phyloP scores from a whole-genome alignment of 78 protist genomes.

The Speleostelium caveatum region DNA sequence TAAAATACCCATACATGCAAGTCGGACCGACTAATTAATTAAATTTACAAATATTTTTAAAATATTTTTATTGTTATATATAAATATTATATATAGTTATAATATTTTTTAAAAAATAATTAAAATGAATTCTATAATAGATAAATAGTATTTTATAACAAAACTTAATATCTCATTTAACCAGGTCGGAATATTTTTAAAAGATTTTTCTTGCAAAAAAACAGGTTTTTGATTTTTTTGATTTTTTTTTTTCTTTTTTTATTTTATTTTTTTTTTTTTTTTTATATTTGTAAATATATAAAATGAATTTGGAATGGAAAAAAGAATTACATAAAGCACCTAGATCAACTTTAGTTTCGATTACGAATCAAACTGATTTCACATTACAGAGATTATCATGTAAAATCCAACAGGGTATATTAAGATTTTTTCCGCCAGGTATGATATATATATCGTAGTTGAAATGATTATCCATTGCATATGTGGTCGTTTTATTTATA shows the following conservation, averaged over 20 bases:
- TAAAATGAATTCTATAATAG: neutral
- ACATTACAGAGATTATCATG: constrained; percentile 67
- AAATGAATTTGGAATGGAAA: constrained; percentile 30
- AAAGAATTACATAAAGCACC: constrained; percentile 56
- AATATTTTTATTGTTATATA: no score
- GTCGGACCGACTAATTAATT: no score
- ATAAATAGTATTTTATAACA: neutral
- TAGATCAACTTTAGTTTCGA: constrained; percentile 33
- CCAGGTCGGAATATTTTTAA: neutral
- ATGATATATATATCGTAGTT: neutral
- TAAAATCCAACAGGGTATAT: constrained; percentile 68
- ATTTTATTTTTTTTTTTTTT: neutral
- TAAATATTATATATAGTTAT: no score
- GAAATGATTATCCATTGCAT: neutral
- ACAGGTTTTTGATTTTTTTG: neutral
- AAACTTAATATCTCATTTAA: neutral
- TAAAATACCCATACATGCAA: no score
- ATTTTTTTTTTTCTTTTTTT: no score
- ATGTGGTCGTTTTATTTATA: neutral
- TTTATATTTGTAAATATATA: neutral
- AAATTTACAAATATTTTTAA: no score
- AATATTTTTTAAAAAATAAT: no score
- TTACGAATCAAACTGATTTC: constrained; percentile 68
- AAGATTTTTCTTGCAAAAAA: neutral
- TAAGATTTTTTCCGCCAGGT: constrained; percentile 74